Evolutionary conservation across 2,329 filamentous ascomycete genomes (phyloP), one percentile per base, ranked within the genome.

Genomic region (Stachybotrys chartarum): DNA sequence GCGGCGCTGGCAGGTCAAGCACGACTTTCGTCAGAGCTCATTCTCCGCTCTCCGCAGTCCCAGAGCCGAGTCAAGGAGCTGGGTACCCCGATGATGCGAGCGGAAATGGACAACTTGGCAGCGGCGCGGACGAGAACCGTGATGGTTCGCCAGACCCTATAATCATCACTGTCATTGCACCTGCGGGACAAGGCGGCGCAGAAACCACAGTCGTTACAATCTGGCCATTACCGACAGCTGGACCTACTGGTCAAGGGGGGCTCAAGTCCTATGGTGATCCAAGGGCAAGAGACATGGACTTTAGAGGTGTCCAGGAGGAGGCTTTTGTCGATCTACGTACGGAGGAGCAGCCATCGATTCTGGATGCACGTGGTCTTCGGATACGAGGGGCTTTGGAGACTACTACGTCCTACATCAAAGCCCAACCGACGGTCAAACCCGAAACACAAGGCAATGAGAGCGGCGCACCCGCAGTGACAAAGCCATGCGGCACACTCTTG

Each of bases 151-250:
- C 49, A 5, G 35, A 44, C 12, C 60, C 56, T 51, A 50, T 61
- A 7, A 49, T 64, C 17, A 56, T 66, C 30, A 67, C 63, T 14
- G 56, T 69, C 6, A 61, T 66, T 45, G 56, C 62, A 16, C 56
- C 65, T 18, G 58, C 59, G 11, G 56, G 58, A 17, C 52, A 61
- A 10, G 56, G 58, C 10, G 55, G 58, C 11, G 59, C 62, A 8
- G 52, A 60, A 49, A 67, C 62, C 0, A 59, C 59, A 14, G 45
- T 60, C 10, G 30, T 61, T 44, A 59, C 61, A 3, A 48, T 61
- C 8, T 59, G 44, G 52, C 55, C 35, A 10, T 10, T 42, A 14
- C 10, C 35, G 14, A 42, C 35, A 14, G 35, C 8, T 6, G 35
- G 35, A 42, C 35, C 14, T 10, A 5, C 8, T 5, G 35, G 35